A percentile compares a stretch with the other conserved stretches of the same genome.
phyloP scores from a whole-genome alignment of 108 stramenopile genomes.

The Cyclotella atomus region DNA sequence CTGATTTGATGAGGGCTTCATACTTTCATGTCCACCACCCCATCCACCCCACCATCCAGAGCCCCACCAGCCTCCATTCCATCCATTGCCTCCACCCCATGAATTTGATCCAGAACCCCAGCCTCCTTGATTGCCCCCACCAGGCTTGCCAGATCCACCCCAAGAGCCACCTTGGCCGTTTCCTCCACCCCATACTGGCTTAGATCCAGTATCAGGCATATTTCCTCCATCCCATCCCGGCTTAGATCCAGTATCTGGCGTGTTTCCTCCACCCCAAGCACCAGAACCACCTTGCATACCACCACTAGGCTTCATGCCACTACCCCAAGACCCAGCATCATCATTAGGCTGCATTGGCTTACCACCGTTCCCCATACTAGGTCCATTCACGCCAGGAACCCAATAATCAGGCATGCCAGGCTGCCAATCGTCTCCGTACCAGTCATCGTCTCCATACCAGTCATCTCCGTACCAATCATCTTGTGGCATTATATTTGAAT shows the following conservation, averaged over 20 bases:
- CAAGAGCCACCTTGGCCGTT: background rate
- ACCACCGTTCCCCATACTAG: background rate
- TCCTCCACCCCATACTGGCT: background rate
- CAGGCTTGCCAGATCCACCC: slow-evolving; percentile 10
- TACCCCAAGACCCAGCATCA: background rate
- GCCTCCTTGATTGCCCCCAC: slow-evolving; percentile 5
- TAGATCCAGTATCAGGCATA: background rate
- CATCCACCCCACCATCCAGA: slow-evolving; percentile 1
- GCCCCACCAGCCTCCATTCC: slow-evolving; percentile 8
- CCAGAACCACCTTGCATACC: background rate
- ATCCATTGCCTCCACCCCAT: background rate
- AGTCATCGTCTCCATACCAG: background rate
- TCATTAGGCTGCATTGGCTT: background rate
- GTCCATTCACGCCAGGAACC: slow-evolving; percentile 14
- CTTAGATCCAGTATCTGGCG: background rate
- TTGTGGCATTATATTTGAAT: too few relatives aligned
- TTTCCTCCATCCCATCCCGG: background rate
- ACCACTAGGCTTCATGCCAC: background rate
- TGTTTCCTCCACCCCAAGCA: background rate
- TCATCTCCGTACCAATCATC: background rate
- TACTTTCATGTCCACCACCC: background rate
- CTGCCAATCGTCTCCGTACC: slow-evolving; percentile 6
- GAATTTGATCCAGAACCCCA: slow-evolving; percentile 4
- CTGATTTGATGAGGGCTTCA: background rate
- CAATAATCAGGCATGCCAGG: slow-evolving; percentile 3